Percentiles rank a stretch among this genome's conserved stretches.
Conservation (phyloP, 2,329 filamentous ascomycete genomes). For the Colletotrichum filicis region DNA sequence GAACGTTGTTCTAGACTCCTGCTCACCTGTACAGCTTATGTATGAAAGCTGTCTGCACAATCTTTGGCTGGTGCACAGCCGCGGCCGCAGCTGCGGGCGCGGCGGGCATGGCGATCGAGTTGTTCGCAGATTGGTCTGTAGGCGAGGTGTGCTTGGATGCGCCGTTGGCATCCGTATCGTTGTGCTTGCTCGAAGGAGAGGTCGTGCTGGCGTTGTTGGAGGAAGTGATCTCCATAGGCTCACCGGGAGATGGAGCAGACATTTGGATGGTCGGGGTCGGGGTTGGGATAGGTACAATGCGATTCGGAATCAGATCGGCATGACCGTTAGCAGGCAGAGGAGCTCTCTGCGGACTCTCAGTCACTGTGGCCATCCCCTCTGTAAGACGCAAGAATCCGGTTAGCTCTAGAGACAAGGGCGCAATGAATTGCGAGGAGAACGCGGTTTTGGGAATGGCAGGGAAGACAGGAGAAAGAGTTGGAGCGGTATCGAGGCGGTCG, state of each 20-base stretch:
- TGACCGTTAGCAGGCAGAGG: conserved; percentile 51
- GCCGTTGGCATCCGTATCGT: conserved; percentile 41
- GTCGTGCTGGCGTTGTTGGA: conserved; percentile 53
- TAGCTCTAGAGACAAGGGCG: conserved; percentile 35
- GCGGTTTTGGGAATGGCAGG: conserved; percentile 12
- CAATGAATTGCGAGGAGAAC: conserved; percentile 17
- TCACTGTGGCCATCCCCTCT: conserved; percentile 65
- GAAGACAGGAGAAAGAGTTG: conserved; percentile 25
- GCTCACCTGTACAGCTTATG: conserved; percentile 98
- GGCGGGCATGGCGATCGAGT: conserved; percentile 59
- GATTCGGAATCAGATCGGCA: conserved; percentile 59
- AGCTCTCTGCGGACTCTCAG: conserved; percentile 60
- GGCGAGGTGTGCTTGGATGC: conserved; percentile 48
- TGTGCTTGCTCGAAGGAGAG: conserved; percentile 26
- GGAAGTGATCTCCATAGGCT: conserved; percentile 71
- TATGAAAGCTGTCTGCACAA: conserved; percentile 98
- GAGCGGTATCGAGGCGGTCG: conserved; percentile 35
- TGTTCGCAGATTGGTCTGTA: conserved; percentile 49
- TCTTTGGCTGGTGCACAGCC: conserved; percentile 92
- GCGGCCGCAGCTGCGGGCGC: conserved; percentile 70
- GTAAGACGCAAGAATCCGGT: conserved; percentile 37
- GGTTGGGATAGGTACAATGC: conserved; percentile 63
- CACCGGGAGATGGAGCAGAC: conserved; percentile 67
- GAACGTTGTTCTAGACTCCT: background rate
- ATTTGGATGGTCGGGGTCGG: conserved; percentile 67